These are phyloP conservation scores for Aureobasidium sp. DNA, from an alignment of 2,329 filamentous ascomycete genomes.

Conservation along the genomic window DNA sequence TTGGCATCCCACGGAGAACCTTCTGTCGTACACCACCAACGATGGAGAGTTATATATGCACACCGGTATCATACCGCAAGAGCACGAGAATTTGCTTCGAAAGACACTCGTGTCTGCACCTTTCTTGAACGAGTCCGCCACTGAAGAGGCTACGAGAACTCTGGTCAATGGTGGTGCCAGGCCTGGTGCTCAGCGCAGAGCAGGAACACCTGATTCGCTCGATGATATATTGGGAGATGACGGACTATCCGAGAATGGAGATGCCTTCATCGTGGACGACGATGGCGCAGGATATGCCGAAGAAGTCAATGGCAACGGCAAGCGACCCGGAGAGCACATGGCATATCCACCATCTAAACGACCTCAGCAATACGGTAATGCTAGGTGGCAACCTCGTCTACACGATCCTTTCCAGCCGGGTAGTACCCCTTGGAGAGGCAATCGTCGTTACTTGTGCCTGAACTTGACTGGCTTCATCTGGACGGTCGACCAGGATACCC, in stretches of 20 bases:
- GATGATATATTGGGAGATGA: slow-evolving; percentile 70
- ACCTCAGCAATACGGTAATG: slow-evolving; percentile 24
- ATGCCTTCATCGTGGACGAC: slow-evolving; percentile 89
- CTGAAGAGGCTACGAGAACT: slow-evolving; percentile 56
- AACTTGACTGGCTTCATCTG: slow-evolving; percentile 93
- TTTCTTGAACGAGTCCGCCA: slow-evolving; percentile 73
- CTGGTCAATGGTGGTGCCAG: slow-evolving; percentile 50
- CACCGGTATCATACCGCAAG: slow-evolving; percentile 53
- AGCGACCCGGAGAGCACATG: slow-evolving; percentile 41
- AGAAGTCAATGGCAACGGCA: slow-evolving; percentile 56
- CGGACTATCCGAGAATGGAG: slow-evolving; percentile 50
- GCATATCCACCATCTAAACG: slow-evolving; percentile 46
- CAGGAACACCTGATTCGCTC: slow-evolving; percentile 64
- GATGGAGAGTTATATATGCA: slow-evolving; percentile 93
- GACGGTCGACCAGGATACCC: slow-evolving; percentile 90
- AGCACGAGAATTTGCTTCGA: slow-evolving; percentile 42
- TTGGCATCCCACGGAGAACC: slow-evolving; percentile 88
- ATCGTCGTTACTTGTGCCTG: slow-evolving; percentile 85
- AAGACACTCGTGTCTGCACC: slow-evolving; percentile 66
- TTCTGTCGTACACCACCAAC: slow-evolving; percentile 83
- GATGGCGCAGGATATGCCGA: slow-evolving; percentile 84
- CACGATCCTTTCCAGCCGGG: slow-evolving; percentile 89
- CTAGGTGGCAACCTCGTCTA: slow-evolving; percentile 53
- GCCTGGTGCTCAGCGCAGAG: slow-evolving; percentile 44
- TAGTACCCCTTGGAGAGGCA: slow-evolving; percentile 91